Conservation (phyloP, 2,329 filamentous ascomycete genomes). For the Nemania bipapillata region DNA sequence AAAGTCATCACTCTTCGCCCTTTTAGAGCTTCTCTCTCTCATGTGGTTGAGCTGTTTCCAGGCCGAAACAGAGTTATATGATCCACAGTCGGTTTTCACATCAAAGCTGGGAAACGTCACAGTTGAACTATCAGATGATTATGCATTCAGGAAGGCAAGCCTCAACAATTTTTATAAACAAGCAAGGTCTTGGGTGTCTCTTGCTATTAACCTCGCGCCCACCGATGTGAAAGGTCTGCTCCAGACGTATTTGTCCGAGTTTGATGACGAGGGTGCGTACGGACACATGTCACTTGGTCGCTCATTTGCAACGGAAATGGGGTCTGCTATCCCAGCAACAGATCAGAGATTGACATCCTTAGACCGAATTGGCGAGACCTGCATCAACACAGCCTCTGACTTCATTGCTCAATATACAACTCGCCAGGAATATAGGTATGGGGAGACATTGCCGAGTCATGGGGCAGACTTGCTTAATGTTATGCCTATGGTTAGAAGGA, state of each 20-base stretch:
- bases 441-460: conserved; percentile 77
- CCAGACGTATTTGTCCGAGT: conserved; percentile 95
- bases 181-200: conserved; percentile 82
- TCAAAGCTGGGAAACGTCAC: conserved; percentile 81
- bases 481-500: conserved; percentile 65
- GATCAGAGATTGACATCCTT: conserved; percentile 88
- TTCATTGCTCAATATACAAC: conserved; percentile 98
- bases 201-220: conserved; percentile 84
- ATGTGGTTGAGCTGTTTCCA: conserved; percentile 97
- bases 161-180: conserved; percentile 79
- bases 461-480: conserved; percentile 73
- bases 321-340: conserved; percentile 82
- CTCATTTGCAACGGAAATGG: conserved; percentile 94
- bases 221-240: conserved; percentile 94
- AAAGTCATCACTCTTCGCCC: conserved; percentile 86
- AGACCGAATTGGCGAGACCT: conserved; percentile 75
- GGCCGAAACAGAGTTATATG: conserved; percentile 92
- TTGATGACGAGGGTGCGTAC: conserved; percentile 88
- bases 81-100: conserved; percentile 82
- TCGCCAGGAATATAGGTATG: conserved; percentile 92
- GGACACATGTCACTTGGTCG: conserved; percentile 91
- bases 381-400: conserved; percentile 91
- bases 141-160: conserved; percentile 81
- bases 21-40: conserved; percentile 89
- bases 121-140: conserved; percentile 93